These are phyloP conservation scores for Fusarium compactum DNA, from an alignment of 2,329 filamentous ascomycete genomes.

Conservation along the genomic window DNA sequence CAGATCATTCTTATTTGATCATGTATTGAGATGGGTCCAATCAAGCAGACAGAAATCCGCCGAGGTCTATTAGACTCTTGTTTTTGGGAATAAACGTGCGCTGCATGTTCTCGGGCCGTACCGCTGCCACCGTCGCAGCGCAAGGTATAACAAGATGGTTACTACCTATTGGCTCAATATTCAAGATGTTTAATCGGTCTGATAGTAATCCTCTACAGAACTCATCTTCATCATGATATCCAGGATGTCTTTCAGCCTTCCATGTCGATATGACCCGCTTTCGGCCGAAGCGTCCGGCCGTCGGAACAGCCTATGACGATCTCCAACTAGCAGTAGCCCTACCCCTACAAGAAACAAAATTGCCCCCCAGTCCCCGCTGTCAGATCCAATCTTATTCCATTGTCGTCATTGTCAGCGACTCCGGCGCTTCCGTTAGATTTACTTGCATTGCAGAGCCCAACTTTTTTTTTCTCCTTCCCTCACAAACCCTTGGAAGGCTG, in stretches of 20 bases:
- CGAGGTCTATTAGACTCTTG: neutral
- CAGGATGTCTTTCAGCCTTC: neutral
- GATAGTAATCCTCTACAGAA: neutral
- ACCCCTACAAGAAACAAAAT: neutral
- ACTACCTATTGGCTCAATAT: neutral
- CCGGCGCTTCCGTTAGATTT: constrained; percentile 43
- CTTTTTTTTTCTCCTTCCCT: constrained; percentile 13
- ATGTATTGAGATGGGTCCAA: neutral
- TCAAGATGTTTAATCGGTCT: neutral
- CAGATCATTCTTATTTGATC: neutral
- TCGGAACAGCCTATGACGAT: constrained; percentile 17
- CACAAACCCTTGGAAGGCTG: constrained; percentile 10
- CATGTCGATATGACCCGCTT: constrained; percentile 4
- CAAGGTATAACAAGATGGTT: neutral
- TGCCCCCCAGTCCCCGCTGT: constrained; percentile 16
- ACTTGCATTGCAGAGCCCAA: constrained; percentile 7
- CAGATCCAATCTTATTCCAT: constrained; percentile 32
- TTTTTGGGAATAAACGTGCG: constrained; percentile 2
- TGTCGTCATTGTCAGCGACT: constrained; percentile 35
- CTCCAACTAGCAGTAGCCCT: constrained; percentile 23
- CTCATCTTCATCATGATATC: neutral
- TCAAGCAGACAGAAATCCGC: neutral
- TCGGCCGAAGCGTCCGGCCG: constrained; percentile 32
- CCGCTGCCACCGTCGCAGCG: neutral
- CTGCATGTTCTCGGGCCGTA: constrained; percentile 33